These are phyloP conservation scores for Acanthochlamys bracteata DNA, from an alignment of 106 monocot genomes.

Conservation along the genomic window DNA sequence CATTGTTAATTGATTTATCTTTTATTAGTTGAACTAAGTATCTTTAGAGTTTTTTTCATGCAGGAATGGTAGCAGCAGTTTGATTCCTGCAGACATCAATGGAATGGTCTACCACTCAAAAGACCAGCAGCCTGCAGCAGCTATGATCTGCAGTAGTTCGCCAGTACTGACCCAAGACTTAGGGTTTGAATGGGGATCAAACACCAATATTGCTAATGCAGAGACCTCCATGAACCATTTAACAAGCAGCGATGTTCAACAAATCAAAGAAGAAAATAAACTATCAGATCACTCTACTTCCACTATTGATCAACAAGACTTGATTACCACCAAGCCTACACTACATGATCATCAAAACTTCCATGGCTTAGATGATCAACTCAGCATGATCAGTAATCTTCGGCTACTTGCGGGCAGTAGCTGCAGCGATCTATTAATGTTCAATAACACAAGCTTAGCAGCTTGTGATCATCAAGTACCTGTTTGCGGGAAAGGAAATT, in stretches of 20 bases:
- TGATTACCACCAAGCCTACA: neutral
- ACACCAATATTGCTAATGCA: too few species aligned
- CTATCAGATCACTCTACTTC: neutral
- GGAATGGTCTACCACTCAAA: constrained; percentile 10
- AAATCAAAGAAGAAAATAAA: constrained; percentile 22
- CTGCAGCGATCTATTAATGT: too few species aligned
- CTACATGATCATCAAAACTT: neutral
- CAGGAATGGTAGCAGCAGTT: constrained; percentile 23
- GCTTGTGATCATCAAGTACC: neutral
- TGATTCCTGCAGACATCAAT: constrained; percentile 8
- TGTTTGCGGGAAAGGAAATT: constrained; percentile 1
- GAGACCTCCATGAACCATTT: constrained; percentile 5
- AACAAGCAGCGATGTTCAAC: neutral
- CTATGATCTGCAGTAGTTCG: too few species aligned
- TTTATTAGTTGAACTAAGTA: too few species aligned
- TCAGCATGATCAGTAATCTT: too few species aligned
- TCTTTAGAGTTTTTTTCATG: too few species aligned
- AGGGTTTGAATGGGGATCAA: constrained; percentile 30
- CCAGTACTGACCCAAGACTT: constrained; percentile 33
- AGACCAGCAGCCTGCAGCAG: too few species aligned
- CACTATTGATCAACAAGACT: too few species aligned
- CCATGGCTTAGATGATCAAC: neutral
- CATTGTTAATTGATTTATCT: too few species aligned
- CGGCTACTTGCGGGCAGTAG: too few species aligned
- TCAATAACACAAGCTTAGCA: neutral